Conservation (phyloP, 2,329 filamentous ascomycete genomes). For the Shiraia sp. region DNA sequence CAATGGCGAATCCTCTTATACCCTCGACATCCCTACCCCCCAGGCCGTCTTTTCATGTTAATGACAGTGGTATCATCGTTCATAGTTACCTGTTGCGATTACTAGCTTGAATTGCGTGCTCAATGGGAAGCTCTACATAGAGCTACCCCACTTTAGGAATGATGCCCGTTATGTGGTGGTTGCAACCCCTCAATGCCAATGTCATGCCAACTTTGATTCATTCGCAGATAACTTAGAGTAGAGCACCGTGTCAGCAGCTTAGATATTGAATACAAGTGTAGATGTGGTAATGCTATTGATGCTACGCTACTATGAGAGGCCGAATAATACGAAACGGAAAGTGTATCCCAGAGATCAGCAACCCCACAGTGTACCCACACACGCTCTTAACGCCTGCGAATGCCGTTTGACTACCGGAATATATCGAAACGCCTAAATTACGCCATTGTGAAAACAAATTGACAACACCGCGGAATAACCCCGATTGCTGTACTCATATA, state of each 20-base stretch:
- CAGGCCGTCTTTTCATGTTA: constrained; percentile 9
- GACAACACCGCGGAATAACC: neutral
- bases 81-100: constrained; percentile 27
- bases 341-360: constrained; percentile 1
- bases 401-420: neutral
- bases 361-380: neutral
- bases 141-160: constrained; percentile 5
- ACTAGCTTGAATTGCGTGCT: constrained; percentile 38
- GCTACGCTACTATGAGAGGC: neutral
- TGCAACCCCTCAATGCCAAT: constrained; percentile 1
- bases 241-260: too few species aligned
- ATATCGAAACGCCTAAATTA: constrained; percentile 4
- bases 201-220: too few species aligned
- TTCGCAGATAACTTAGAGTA: too few species aligned
- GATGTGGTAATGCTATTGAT: neutral
- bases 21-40: constrained; percentile 14
- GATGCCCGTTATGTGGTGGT: constrained; percentile 2
- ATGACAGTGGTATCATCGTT: constrained; percentile 15
- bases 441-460: neutral
- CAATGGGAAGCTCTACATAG: neutral
- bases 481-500: neutral
- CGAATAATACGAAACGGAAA: neutral
- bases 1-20: constrained; percentile 10
- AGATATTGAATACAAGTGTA: neutral
- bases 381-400: constrained; percentile 4